Evolutionary conservation across 306 rosid genomes (phyloP).

Genomic region (Cicer judaicum): DNA sequence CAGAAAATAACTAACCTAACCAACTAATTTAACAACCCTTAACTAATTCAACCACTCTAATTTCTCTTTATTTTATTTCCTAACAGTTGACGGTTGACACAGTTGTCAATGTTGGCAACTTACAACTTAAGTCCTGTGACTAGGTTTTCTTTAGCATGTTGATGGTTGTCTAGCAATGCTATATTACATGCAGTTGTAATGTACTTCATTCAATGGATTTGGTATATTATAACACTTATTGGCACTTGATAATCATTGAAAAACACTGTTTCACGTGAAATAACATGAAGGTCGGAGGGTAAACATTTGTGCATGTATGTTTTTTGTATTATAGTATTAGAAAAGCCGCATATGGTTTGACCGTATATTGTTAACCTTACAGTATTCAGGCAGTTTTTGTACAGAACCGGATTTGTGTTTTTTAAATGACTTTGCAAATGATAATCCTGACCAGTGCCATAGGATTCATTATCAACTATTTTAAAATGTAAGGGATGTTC

Average conservation of each 20-base stretch:
- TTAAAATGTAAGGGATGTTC: conserved; percentile 24
- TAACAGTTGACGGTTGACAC: too few species aligned
- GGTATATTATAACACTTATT: conserved; percentile 12
- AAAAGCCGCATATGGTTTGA: conserved; percentile 9
- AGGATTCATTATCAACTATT: neutral
- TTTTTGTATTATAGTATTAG: conserved; percentile 1
- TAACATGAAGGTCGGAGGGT: neutral
- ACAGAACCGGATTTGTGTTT: neutral
- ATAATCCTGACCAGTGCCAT: conserved; percentile 20
- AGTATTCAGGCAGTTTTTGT: conserved; percentile 24
- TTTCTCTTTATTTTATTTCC: too few species aligned
- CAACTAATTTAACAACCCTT: too few species aligned
- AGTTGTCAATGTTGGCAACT: neutral
- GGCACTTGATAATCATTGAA: conserved; percentile 9
- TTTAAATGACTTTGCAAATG: conserved; percentile 25
- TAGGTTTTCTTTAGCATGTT: neutral
- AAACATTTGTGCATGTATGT: conserved; percentile 33
- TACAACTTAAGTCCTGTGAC: neutral
- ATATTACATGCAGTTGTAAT: conserved; percentile 1
- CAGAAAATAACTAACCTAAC: too few species aligned
- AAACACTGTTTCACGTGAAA: neutral
- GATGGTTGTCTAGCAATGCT: neutral
- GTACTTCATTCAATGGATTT: neutral
- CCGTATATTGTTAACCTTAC: conserved; percentile 10
- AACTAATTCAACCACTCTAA: too few species aligned